phyloP scores from a whole-genome alignment of 495 filamentous ascomycete species.

The Penicillium macrosclerotiorum region DNA sequence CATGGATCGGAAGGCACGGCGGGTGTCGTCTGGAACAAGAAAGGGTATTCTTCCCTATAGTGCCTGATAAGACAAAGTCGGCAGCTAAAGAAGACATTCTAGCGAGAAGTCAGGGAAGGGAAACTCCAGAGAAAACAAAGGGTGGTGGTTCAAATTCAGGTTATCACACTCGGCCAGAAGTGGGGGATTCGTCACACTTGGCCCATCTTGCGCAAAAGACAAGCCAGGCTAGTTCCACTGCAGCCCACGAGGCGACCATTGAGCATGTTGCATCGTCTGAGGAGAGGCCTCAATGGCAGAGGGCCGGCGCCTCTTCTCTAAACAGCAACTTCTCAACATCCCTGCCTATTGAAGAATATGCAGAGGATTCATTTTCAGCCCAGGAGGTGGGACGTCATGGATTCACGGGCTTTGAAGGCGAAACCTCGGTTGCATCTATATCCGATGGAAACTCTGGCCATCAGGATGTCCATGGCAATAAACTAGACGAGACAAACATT shows the following conservation, averaged over 20 bases:
- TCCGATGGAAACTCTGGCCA: not conserved
- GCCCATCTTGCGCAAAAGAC: slow-evolving; percentile 1
- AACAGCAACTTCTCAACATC: too few species aligned
- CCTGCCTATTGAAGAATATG: too few species aligned
- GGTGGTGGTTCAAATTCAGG: too few species aligned
- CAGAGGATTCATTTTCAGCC: too few species aligned
- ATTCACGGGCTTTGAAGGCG: not conserved
- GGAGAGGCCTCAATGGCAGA: too few species aligned
- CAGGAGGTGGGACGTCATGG: too few species aligned
- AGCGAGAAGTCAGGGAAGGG: not conserved
- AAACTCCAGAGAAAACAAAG: not conserved
- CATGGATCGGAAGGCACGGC: slow-evolving; percentile 3
- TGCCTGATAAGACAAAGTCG: not conserved
- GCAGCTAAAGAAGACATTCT: not conserved
- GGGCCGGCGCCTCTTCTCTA: too few species aligned
- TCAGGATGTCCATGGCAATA: too few species aligned
- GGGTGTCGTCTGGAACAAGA: not conserved
- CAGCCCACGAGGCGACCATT: not conserved
- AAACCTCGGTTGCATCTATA: not conserved
- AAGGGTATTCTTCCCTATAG: not conserved
- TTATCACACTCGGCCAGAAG: not conserved
- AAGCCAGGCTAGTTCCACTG: not conserved
- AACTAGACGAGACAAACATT: too few species aligned
- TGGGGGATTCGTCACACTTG: slow-evolving; percentile 2
- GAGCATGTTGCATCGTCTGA: too few species aligned